Percentiles rank a stretch among this genome's conserved stretches.
Evolutionary conservation across 1,139 yeast species (phyloP).

Genomic region (Blastobotrys illinoisensis): DNA sequence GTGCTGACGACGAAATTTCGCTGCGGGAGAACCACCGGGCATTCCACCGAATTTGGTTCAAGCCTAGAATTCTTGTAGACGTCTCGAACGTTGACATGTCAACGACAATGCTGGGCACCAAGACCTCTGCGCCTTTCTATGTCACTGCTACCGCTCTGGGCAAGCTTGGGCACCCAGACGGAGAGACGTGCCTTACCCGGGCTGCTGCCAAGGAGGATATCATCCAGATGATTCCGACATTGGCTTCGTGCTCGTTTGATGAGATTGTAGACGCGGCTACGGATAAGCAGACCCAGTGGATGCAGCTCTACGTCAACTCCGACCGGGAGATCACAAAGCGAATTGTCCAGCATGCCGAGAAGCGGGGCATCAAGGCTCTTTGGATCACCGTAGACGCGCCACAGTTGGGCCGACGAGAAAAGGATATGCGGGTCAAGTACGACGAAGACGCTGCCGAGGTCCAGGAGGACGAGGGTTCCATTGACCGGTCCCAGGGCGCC

Average conservation of each 20-base stretch:
- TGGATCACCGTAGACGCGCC: conserved; percentile 94
- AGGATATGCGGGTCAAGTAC: conserved; percentile 52
- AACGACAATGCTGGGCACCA: conserved; percentile 49
- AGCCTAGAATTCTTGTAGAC: conserved; percentile 74
- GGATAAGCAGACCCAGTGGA: conserved; percentile 70
- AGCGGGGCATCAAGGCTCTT: conserved; percentile 69
- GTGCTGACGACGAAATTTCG: conserved; percentile 88
- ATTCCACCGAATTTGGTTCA: conserved; percentile 78
- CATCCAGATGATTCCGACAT: conserved; percentile 53
- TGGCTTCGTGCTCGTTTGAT: conserved; percentile 51
- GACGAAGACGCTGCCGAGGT: conserved; percentile 55
- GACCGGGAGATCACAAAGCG: conserved; percentile 56
- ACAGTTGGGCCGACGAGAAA: conserved; percentile 85
- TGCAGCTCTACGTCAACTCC: conserved; percentile 79
- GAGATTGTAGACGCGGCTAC: conserved; percentile 48
- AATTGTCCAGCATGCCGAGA: conserved; percentile 66
- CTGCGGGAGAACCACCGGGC: conserved; percentile 86
- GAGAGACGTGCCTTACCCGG: conserved; percentile 46
- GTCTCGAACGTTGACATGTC: conserved; percentile 51
- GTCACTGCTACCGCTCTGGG: conserved; percentile 57
- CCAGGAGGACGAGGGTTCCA: conserved; percentile 38
- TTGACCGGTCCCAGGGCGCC: conserved; percentile 75
- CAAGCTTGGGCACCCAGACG: conserved; percentile 51
- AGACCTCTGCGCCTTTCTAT: conserved; percentile 46
- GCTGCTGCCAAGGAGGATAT: conserved; percentile 45